These are phyloP conservation scores for Candida mesenterica DNA, from an alignment of 1,139 yeast genomes.

Conservation along the genomic window DNA sequence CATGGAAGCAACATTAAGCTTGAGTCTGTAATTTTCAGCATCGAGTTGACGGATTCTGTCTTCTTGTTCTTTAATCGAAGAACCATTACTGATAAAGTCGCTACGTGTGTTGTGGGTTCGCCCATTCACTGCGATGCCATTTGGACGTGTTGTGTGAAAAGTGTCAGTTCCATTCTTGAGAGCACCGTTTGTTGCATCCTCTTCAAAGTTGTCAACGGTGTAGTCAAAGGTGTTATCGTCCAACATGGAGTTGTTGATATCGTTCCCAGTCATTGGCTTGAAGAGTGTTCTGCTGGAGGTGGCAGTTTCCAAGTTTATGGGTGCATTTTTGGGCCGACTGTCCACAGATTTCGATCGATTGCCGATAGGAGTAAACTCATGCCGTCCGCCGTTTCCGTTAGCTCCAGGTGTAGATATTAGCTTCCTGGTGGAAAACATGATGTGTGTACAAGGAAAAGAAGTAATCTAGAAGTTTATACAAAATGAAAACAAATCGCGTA, in stretches of 20 bases:
- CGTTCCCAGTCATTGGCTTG: conserved; percentile 11
- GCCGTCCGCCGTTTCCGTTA: conserved; percentile 7
- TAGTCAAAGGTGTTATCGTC: conserved; percentile 28
- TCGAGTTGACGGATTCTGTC: conserved; percentile 48
- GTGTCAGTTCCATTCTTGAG: too few species aligned
- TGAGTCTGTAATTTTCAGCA: conserved; percentile 62
- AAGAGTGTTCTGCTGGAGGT: conserved; percentile 11
- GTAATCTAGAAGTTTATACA: too few species aligned
- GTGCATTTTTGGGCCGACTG: conserved; percentile 2
- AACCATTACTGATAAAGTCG: conserved; percentile 23
- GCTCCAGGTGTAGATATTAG: conserved; percentile 17
- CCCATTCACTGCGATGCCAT: too few species aligned
- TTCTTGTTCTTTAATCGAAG: conserved; percentile 53
- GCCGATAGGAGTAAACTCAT: conserved; percentile 48
- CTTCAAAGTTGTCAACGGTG: conserved; percentile 26
- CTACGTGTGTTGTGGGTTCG: too few species aligned
- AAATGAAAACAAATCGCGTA: background rate
- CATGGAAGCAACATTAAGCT: conserved; percentile 56
- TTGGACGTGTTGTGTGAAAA: too few species aligned
- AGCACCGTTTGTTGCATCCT: conserved; percentile 7
- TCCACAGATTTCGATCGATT: conserved; percentile 12
- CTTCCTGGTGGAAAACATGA: conserved; percentile 14
- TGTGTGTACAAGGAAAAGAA: too few species aligned
- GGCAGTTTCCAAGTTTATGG: conserved; percentile 2
- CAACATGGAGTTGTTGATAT: background rate